Base-by-base conservation (phyloP, 306 rosid genomes). In the Fragaria nilgerrensis region DNA sequence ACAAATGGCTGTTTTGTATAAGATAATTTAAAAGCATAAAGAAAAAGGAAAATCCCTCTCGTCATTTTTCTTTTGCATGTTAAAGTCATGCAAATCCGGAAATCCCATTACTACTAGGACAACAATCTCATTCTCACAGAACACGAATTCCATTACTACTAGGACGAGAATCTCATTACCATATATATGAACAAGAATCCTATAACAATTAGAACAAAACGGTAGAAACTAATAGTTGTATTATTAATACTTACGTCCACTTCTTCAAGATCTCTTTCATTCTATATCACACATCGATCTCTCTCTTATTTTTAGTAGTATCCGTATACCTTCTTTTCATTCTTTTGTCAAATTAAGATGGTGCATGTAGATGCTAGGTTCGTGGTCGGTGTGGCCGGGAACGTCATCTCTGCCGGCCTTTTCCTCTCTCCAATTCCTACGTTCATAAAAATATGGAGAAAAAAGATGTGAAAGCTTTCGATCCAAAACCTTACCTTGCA, bases 401-500 rank as follows among this genome's bases (percentile, higher is more conserved):
- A 53, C n/a, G 11, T 53, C 12, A 53, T 20, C 9, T 53, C 59
- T 20, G 11, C 23, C 11, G 59, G 23, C 23, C 22, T 53, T 53
- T 53, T 53, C 25, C 61, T 53, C 61, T 53, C 61, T 3, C 25
- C 25, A 53, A 53, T 53, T 1, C 61, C 25, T 53, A 53, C 61
- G 4, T 53, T 53, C 27, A 20, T 20, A 53, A 13, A n/a, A 5
- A 20, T 20, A 19, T 20, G 10, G 9, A 19, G 61, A 8, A 53
- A 53, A 53, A 53, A n/a, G 4, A 53, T 53, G 61, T 53, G 61
- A 23, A 53, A 20, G 11, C 10, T 20, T 53, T 19, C 11, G 27
- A 53, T 53, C 25, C 61, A 20, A 19, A 7, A n/a, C 61, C 11
- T 19, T 53, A 93, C 56, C 5, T 90, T 5, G 96, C 92, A 25